Conservation (phyloP, 768 basidiomycete species). For the Tulasnella sp. region DNA sequence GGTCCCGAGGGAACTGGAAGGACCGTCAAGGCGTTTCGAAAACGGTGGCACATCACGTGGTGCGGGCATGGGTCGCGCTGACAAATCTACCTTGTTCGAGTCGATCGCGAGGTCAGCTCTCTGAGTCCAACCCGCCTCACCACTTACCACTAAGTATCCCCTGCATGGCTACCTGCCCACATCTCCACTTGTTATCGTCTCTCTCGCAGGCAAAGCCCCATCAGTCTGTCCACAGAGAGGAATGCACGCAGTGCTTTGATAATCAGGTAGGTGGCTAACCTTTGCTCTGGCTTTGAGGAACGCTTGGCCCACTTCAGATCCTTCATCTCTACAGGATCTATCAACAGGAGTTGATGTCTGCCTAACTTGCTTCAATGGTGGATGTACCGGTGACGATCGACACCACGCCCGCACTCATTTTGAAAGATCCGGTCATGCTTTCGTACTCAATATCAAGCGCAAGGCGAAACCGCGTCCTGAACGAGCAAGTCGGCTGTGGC, state of each 20-base stretch:
- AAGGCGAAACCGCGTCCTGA: conserved; percentile 49
- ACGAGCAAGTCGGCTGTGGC: conserved; percentile 42
- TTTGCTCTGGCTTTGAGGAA: too few relatives aligned
- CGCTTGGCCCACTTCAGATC: background rate
- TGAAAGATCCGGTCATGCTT: conserved; percentile 57
- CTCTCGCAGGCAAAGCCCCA: conserved; percentile 49
- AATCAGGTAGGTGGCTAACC: conserved; percentile 69
- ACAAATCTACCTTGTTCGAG: too few relatives aligned
- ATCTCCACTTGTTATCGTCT: conserved; percentile 38
- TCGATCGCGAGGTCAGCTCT: too few relatives aligned
- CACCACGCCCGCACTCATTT: conserved; percentile 68
- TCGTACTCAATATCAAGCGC: conserved; percentile 74
- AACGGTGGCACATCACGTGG: too few relatives aligned
- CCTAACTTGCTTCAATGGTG: conserved; percentile 88
- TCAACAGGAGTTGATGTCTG: conserved; percentile 79
- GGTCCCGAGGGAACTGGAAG: too few relatives aligned
- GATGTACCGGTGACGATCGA: conserved; percentile 52
- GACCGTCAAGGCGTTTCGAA: too few relatives aligned
- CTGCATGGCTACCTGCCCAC: conserved; percentile 33
- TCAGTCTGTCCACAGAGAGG: conserved; percentile 75
- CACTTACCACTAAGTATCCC: background rate
- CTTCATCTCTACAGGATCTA: conserved; percentile 40
- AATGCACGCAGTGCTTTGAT: conserved; percentile 97
- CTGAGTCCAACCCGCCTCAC: too few relatives aligned
- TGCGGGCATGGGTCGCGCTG: too few relatives aligned